These are phyloP conservation scores for Crepidotus variabilis DNA, from an alignment of 768 basidiomycete genomes.

Conservation along the genomic window DNA sequence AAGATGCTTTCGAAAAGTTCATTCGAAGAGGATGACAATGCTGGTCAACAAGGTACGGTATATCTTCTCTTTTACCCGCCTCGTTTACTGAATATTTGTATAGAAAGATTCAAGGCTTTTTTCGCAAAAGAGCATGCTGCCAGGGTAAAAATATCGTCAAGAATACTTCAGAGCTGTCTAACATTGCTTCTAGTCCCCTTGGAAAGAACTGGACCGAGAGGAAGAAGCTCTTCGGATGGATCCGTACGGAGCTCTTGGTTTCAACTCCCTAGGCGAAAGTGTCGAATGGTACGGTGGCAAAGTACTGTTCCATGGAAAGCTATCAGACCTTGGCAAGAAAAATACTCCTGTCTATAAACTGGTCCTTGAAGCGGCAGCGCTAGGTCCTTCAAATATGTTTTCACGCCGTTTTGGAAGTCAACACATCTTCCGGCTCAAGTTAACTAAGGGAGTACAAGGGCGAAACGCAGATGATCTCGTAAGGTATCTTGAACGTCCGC, in stretches of 20 bases:
- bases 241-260: constrained; percentile 38
- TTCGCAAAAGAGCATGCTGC: constrained; percentile 35
- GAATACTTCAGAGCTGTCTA: background rate
- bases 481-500: constrained; percentile 43
- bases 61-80: background rate
- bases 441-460: constrained; percentile 31
- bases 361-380: constrained; percentile 41
- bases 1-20: constrained; percentile 6
- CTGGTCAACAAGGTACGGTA: background rate
- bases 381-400: constrained; percentile 56
- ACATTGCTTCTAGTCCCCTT: constrained; percentile 43
- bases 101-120: constrained; percentile 17
- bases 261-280: constrained; percentile 26
- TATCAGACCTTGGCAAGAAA: constrained; percentile 17
- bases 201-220: constrained; percentile 60
- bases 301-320: constrained; percentile 47
- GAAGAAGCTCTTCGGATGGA: constrained; percentile 31
- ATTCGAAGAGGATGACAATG: background rate
- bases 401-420: constrained; percentile 61
- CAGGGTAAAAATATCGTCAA: constrained; percentile 20
- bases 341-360: constrained; percentile 33
- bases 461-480: constrained; percentile 26
- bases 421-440: constrained; percentile 47
- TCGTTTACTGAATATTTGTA: background rate
- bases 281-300: constrained; percentile 60